These are phyloP conservation scores for Glycine soja DNA, from an alignment of 306 rosid species.

Conservation along the genomic window DNA sequence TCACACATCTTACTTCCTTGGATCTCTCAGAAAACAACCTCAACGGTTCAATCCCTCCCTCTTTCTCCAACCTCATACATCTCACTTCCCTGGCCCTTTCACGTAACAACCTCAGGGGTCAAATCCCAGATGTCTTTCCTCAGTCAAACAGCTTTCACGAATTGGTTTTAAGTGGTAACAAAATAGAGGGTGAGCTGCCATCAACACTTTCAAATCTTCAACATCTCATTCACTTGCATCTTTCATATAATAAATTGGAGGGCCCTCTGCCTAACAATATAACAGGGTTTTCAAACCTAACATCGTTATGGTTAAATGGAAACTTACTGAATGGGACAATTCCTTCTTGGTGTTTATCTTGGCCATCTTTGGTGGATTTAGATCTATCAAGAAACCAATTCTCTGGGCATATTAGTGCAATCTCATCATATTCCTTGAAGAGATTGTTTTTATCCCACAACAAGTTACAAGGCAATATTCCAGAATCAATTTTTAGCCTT, in stretches of 20 bases:
- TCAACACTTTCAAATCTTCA: constrained; percentile 23
- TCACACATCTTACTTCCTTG: not conserved
- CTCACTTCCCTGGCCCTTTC: too few relatives aligned
- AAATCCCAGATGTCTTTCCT: not conserved
- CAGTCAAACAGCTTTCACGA: not conserved
- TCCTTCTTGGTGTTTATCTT: constrained; percentile 38
- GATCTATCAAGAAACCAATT: not conserved
- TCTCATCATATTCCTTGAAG: not conserved
- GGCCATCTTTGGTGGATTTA: not conserved
- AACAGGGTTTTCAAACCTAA: not conserved
- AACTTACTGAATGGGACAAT: constrained; percentile 4
- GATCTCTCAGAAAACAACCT: not conserved
- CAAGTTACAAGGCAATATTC: not conserved
- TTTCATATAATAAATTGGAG: constrained; percentile 21
- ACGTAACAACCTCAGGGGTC: too few relatives aligned
- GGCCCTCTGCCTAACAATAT: constrained; percentile 6
- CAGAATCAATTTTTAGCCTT: not conserved
- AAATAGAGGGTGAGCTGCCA: not conserved
- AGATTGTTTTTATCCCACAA: not conserved
- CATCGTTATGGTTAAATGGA: accelerated
- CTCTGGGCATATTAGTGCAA: not conserved
- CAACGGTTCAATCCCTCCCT: not conserved
- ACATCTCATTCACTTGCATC: constrained; percentile 8
- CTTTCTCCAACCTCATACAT: too few relatives aligned
- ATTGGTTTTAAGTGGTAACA: not conserved